Percentiles rank a stretch among this genome's conserved stretches.
Evolutionary conservation across 2,329 filamentous ascomycete genomes (phyloP).

Genomic region (Arthrinium phaeospermum): DNA sequence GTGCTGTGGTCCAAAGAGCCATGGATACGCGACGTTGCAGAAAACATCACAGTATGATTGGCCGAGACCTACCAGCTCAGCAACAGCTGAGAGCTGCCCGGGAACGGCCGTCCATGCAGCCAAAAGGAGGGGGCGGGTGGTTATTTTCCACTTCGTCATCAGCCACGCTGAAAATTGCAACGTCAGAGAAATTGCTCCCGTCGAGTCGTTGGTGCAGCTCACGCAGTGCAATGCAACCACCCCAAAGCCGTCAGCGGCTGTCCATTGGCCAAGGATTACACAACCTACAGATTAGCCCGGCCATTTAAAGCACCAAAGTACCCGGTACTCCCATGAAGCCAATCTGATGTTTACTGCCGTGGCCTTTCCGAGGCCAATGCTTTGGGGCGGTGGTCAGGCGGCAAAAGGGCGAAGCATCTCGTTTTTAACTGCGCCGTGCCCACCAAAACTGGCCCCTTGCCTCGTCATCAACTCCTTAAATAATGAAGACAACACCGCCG

Average conservation of each 20-base stretch:
- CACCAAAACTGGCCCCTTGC: background rate
- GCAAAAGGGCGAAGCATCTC: background rate
- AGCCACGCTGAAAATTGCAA: background rate
- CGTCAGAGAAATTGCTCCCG: background rate
- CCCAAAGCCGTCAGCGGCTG: background rate
- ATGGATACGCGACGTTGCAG: background rate
- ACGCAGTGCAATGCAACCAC: background rate
- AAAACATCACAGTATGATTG: background rate
- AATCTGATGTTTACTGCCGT: background rate
- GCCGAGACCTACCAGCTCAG: background rate
- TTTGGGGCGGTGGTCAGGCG: background rate
- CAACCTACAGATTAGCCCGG: background rate
- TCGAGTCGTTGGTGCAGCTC: background rate
- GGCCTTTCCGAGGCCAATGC: background rate
- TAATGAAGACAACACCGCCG: background rate
- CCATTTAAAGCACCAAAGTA: background rate
- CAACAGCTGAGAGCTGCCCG: background rate
- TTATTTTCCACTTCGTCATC: background rate
- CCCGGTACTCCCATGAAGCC: background rate
- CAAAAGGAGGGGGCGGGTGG: background rate
- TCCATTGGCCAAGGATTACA: background rate
- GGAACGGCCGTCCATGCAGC: background rate
- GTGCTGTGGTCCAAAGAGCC: too few relatives aligned
- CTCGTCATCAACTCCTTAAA: background rate
- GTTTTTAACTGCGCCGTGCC: background rate